Conservation (phyloP, 2,329 filamentous ascomycete species). For the Epichloe gansuensis region DNA sequence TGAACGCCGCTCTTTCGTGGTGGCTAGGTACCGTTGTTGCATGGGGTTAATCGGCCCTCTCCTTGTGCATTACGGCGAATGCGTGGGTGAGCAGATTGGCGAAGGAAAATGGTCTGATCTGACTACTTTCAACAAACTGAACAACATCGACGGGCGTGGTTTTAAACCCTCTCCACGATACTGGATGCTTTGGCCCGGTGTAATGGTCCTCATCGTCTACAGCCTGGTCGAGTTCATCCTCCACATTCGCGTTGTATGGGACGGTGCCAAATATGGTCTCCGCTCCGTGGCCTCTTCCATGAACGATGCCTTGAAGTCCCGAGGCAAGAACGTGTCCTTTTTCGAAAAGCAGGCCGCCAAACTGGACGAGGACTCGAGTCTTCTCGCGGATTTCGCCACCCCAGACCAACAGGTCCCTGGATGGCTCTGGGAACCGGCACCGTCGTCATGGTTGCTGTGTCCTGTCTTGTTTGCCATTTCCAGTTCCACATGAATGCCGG, state of each 20-base stretch:
- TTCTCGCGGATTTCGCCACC: conserved; percentile 28
- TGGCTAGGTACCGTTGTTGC: conserved; percentile 42
- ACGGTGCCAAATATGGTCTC: conserved; percentile 23
- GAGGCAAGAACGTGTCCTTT: conserved; percentile 20
- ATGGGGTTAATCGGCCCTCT: conserved; percentile 40
- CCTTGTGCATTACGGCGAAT: conserved; percentile 37
- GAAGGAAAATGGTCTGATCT: conserved; percentile 20
- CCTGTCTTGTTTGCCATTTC: conserved; percentile 36
- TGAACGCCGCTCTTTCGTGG: conserved; percentile 46
- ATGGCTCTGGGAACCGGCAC: conserved; percentile 41
- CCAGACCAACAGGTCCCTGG: conserved; percentile 36
- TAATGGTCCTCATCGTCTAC: conserved; percentile 31
- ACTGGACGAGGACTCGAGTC: conserved; percentile 17
- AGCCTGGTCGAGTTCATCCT: conserved; percentile 28
- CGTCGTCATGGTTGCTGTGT: conserved; percentile 36
- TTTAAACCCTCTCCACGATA: conserved; percentile 27
- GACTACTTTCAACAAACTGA: conserved; percentile 20
- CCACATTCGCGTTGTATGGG: conserved; percentile 25
- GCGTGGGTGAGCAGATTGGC: conserved; percentile 28
- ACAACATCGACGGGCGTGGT: conserved; percentile 14
- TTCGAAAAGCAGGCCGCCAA: conserved; percentile 25
- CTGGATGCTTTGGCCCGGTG: conserved; percentile 32
- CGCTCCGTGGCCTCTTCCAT: conserved; percentile 18
- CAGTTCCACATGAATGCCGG: conserved; percentile 46
- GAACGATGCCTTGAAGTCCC: conserved; percentile 19